Evolutionary conservation across 2,329 filamentous ascomycete species (phyloP).

Genomic region (Neopestalotiopsis clavispora): DNA sequence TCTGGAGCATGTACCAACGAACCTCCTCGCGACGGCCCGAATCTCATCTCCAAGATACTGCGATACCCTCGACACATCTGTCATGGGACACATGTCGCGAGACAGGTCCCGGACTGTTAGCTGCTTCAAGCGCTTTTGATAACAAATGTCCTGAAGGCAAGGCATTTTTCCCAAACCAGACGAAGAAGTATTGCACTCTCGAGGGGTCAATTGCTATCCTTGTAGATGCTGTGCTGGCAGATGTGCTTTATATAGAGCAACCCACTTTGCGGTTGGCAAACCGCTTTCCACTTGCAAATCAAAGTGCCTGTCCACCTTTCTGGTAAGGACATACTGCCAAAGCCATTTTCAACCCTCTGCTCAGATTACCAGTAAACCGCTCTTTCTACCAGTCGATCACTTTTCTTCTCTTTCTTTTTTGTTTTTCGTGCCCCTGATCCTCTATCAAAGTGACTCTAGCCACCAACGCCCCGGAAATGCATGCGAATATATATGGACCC

Average conservation of each 20-base stretch:
- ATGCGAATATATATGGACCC: background rate
- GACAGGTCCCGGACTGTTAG: background rate
- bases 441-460: conserved; percentile 10
- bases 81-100: background rate
- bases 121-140: background rate
- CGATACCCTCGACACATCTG: background rate
- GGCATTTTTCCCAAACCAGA: background rate
- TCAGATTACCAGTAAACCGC: background rate
- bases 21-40: too few relatives aligned
- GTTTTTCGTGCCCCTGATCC: background rate
- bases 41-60: background rate
- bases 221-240: background rate
- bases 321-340: background rate
- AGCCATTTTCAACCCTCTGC: background rate
- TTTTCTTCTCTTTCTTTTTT: background rate
- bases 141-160: background rate
- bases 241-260: conserved; percentile 1
- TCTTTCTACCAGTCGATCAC: conserved; percentile 2
- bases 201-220: background rate
- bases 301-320: background rate
- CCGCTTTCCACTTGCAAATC: background rate
- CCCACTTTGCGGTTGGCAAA: background rate
- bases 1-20: too few relatives aligned
- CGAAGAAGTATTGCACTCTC: background rate
- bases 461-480: conserved; percentile 15